Base-by-base conservation (phyloP, 2,329 filamentous ascomycete species). In the Fusarium devonianum region DNA sequence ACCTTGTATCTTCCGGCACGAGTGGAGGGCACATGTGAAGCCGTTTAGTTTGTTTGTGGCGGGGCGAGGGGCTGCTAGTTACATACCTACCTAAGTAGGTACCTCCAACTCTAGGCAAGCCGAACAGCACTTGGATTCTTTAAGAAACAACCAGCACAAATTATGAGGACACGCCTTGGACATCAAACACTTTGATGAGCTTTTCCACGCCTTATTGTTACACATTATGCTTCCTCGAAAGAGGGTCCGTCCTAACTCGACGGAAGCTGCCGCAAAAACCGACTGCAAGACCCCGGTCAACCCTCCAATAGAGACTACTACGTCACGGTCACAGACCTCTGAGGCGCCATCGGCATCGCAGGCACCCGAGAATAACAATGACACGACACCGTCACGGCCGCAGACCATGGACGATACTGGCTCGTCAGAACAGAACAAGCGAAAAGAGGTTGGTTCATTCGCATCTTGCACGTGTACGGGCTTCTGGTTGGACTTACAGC, bases 211-310 rank as follows among this genome's bases (percentile, higher is more conserved):
- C 29, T 36, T 13, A 16, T n/a, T 39, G 22, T 23, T 35, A 28
- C 21, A 25, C 33, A 37, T 21, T 40, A 73, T 73, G 71, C 49
- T 64, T 56, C 61, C 68, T 35, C 69, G 69, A 49, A 73, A 72
- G 60, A 64, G 65, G 58, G 64, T 62, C 49, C 65, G 69, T 34
- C 64, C 64, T 37, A 68, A 69, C 40, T 58, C 65, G 41, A 56
- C 60, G 32, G 55, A 62, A 52, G 56, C 52, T 41, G 53, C 59
- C 46, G 43, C 51, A 17, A 48, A 44, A 22, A 29, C 40, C 39
- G 21, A 41, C 46, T 47, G 56, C 30, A 47, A 45, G 29, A 53
- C 58, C 44, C 45, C 35, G 38, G 55, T 49, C 37, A 44, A 43
- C 41, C 23, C 43, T 41, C 36, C 56, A 37, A 59, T 42, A 43